These are phyloP conservation scores for Aleurites moluccanus DNA, from an alignment of 441 rosid genomes.

Conservation along the genomic window DNA sequence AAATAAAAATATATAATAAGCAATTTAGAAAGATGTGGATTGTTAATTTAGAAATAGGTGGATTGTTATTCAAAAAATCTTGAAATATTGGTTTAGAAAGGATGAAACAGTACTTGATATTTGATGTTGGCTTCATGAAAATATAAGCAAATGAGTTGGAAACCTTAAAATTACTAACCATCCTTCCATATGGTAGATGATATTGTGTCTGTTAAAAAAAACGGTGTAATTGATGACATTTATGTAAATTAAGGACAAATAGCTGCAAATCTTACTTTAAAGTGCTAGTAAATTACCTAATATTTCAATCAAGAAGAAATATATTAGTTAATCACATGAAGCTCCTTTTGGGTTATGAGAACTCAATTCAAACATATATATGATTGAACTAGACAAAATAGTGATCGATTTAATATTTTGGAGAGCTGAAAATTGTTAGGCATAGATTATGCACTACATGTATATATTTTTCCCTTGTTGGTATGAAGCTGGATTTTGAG, in stretches of 20 bases:
- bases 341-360: neutral
- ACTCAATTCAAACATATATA: neutral
- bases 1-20: neutral
- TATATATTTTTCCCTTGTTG: neutral
- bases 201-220: neutral
- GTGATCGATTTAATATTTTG: neutral
- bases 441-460: neutral
- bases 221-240: neutral
- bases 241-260: neutral
- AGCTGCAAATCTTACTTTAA: neutral
- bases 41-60: no score
- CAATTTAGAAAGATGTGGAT: neutral
- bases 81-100: neutral
- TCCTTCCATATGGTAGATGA: neutral
- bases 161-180: neutral
- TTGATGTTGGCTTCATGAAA: neutral
- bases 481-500: slow-evolving; percentile 17
- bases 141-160: neutral
- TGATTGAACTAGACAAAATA: neutral
- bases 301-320: neutral
- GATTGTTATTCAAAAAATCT: neutral
- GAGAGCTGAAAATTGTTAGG: neutral
- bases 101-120: neutral
- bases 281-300: neutral
- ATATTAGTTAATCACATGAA: neutral